These are phyloP conservation scores for Toxicodendron radicans DNA, from an alignment of 345 rosid genomes.

Conservation along the genomic window DNA sequence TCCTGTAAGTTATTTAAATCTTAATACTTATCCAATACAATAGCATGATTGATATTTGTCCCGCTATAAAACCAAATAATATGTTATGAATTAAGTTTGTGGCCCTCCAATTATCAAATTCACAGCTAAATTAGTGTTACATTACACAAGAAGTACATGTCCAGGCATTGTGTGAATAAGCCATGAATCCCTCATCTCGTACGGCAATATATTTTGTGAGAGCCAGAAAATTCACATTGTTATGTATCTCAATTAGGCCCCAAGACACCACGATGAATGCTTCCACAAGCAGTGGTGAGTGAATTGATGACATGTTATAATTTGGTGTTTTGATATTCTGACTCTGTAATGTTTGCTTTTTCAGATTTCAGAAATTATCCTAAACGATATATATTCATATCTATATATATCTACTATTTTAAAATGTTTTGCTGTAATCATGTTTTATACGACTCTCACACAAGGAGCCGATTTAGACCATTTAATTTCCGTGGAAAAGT, in stretches of 20 bases:
- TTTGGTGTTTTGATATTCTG: slow-evolving; percentile 1
- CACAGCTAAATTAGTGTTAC: background rate
- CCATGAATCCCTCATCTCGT: background rate
- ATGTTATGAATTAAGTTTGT: background rate
- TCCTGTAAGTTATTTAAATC: background rate
- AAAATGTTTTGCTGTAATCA: background rate
- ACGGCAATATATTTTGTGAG: background rate
- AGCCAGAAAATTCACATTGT: background rate
- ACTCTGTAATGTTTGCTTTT: slow-evolving; percentile 7
- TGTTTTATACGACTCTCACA: background rate
- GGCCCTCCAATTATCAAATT: background rate
- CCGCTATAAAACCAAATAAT: too few relatives aligned
- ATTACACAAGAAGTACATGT: too few relatives aligned
- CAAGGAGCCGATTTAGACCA: background rate
- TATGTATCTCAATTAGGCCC: too few relatives aligned
- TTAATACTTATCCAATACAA: background rate
- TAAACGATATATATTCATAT: too few relatives aligned
- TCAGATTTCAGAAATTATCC: background rate
- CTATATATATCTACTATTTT: too few relatives aligned
- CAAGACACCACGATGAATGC: background rate
- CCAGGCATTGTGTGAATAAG: too few relatives aligned
- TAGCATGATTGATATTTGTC: background rate
- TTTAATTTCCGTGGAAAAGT: background rate
- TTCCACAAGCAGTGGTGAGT: background rate
- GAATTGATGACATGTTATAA: background rate